Evolutionary conservation across 345 rosid genomes (phyloP).

Genomic region (Lenwebbia sp.): DNA sequence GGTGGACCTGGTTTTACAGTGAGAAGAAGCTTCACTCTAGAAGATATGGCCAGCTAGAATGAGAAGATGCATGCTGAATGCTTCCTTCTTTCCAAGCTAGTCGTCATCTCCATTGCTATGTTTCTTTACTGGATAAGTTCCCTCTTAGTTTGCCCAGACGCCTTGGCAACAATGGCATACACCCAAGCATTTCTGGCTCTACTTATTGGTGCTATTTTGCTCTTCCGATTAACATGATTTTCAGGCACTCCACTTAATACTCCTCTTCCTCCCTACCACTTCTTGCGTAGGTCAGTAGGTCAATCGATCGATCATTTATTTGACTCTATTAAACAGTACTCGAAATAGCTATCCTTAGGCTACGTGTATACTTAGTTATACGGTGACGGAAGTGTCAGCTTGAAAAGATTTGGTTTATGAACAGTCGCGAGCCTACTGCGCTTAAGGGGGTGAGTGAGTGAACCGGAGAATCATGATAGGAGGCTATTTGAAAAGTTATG

Average conservation of each 20-base stretch:
- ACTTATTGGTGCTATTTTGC: not conserved
- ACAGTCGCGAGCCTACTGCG: not conserved
- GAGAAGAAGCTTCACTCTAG: too few relatives aligned
- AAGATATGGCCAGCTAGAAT: not conserved
- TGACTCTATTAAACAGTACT: not conserved
- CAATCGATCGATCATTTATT: not conserved
- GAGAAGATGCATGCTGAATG: not conserved
- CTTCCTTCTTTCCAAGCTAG: not conserved
- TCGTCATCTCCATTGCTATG: not conserved
- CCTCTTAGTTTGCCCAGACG: not conserved
- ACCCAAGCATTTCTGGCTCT: not conserved
- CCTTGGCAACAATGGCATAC: not conserved
- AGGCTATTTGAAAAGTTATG: not conserved
- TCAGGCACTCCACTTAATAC: not conserved
- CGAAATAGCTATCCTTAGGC: fast-evolving
- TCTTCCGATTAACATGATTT: not conserved
- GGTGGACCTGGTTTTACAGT: too few relatives aligned
- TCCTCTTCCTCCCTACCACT: not conserved
- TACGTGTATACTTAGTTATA: not conserved
- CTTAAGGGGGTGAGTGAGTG: not conserved
- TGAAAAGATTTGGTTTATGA: not conserved
- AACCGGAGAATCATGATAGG: not conserved
- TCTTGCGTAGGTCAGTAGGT: not conserved
- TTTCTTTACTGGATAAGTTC: not conserved
- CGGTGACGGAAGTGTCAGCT: not conserved